Percentiles rank a stretch among this genome's conserved stretches.
These are phyloP conservation scores for Monosporozyma unispora DNA, from an alignment of 805 yeast genomes.

Conservation along the genomic window DNA sequence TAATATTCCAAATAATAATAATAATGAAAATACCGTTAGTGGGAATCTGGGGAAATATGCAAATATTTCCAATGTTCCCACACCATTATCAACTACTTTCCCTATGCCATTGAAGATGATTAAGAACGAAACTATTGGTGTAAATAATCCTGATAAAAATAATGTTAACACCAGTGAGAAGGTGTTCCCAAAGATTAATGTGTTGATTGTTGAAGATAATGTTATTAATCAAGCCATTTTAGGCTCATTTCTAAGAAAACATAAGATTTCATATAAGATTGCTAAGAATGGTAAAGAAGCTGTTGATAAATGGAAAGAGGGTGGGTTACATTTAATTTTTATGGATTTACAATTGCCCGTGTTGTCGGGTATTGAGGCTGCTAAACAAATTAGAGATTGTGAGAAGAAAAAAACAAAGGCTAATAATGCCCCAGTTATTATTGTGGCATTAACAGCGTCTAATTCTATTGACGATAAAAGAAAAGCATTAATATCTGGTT, in stretches of 20 bases:
- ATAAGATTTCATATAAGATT: slow-evolving; percentile 71
- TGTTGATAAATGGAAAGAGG: slow-evolving; percentile 84
- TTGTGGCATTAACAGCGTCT: slow-evolving; percentile 93
- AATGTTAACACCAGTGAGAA: slow-evolving; percentile 33
- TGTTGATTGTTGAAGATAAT: slow-evolving; percentile 92
- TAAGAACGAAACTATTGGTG: background rate
- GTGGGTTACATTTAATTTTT: slow-evolving; percentile 87
- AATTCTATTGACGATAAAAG: slow-evolving; percentile 77
- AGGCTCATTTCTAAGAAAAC: slow-evolving; percentile 78
- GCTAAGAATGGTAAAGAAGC: slow-evolving; percentile 96
- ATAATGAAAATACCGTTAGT: slow-evolving; percentile 21
- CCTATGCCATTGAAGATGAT: slow-evolving; percentile 1
- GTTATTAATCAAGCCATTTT: slow-evolving; percentile 87
- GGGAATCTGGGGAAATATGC: background rate
- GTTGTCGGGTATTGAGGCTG: slow-evolving; percentile 90
- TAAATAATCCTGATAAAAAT: background rate
- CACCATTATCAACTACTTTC: slow-evolving; percentile 1
- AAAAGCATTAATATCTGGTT: slow-evolving; percentile 92
- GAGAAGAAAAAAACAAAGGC: slow-evolving; percentile 51
- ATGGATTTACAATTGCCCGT: slow-evolving; percentile 98
- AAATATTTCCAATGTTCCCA: background rate
- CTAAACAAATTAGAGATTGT: slow-evolving; percentile 78
- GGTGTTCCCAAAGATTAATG: slow-evolving; percentile 82
- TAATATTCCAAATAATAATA: background rate
- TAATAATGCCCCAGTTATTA: slow-evolving; percentile 81